Evolutionary conservation across 352 stramenopile species (phyloP).

Genomic region (Phytopythium chamaehyphon): DNA sequence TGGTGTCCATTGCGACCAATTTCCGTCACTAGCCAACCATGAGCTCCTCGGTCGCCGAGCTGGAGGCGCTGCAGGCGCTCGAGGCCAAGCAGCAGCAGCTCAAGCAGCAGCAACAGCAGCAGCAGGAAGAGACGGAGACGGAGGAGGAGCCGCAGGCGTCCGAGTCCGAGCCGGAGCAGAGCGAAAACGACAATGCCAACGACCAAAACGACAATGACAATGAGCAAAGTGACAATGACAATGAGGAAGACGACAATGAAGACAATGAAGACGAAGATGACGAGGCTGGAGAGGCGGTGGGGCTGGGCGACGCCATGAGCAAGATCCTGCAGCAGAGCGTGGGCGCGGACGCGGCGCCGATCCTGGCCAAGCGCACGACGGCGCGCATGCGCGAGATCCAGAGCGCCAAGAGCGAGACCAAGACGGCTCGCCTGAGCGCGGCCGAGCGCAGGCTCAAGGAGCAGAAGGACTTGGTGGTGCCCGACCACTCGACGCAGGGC

Average conservation of each 20-base stretch:
- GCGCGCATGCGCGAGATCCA: slow-evolving; percentile 79
- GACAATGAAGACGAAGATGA: slow-evolving; percentile 9
- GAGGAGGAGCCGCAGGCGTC: slow-evolving; percentile 3
- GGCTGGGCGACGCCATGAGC: slow-evolving; percentile 84
- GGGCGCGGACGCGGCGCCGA: slow-evolving; percentile 58
- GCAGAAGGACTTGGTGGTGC: slow-evolving; percentile 75
- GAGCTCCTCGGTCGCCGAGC: too few species aligned
- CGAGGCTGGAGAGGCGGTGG: slow-evolving; percentile 58
- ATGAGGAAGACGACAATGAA: slow-evolving; percentile 15
- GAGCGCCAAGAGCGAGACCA: slow-evolving; percentile 70
- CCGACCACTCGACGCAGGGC: slow-evolving; percentile 44
- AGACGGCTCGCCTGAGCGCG: slow-evolving; percentile 59
- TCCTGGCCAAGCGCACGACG: slow-evolving; percentile 81
- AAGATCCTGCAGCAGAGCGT: slow-evolving; percentile 82
- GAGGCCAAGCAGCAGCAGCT: slow-evolving; percentile 1
- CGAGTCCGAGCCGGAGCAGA: neutral
- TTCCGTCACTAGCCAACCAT: too few species aligned
- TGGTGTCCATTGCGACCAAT: too few species aligned
- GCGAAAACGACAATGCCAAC: slow-evolving; percentile 10
- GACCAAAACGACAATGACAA: slow-evolving; percentile 19
- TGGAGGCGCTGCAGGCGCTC: neutral
- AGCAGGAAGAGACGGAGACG: neutral
- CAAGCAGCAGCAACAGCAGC: neutral
- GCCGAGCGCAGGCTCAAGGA: slow-evolving; percentile 72
- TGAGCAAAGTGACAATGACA: slow-evolving; percentile 13